Conservation (phyloP, 495 filamentous ascomycete genomes). For the Aspergillus nanangensis region DNA sequence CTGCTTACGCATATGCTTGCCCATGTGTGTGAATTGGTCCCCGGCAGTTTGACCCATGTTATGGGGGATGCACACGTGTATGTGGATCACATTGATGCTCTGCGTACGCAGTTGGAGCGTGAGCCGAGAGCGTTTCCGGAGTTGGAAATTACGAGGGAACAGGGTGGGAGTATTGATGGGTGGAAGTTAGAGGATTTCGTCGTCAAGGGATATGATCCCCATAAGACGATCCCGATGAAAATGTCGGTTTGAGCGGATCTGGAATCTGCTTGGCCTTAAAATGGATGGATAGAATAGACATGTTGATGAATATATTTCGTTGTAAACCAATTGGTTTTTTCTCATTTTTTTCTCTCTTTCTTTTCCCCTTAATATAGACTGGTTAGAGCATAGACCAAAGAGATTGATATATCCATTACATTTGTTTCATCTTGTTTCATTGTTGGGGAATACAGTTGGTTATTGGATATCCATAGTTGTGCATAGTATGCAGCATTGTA, state of each 20-base stretch:
- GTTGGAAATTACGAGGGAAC: slow-evolving; percentile 62
- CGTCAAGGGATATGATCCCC: slow-evolving; percentile 83
- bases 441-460: no score
- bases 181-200: slow-evolving; percentile 88
- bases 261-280: slow-evolving; percentile 11
- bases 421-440: no score
- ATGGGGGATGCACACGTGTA: slow-evolving; percentile 98
- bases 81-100: slow-evolving; percentile 83
- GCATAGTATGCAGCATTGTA: no score
- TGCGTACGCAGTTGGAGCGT: slow-evolving; percentile 72
- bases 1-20: slow-evolving; percentile 92
- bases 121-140: slow-evolving; percentile 80
- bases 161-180: slow-evolving; percentile 67
- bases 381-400: no score
- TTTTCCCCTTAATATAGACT: no score
- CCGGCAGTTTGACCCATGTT: slow-evolving; percentile 80
- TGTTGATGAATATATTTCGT: no score
- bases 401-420: no score
- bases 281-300: no score
- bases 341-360: no score
- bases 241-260: slow-evolving; percentile 41
- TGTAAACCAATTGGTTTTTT: no score
- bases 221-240: slow-evolving; percentile 91
- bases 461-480: no score
- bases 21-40: slow-evolving; percentile 73